Conservation (phyloP, 192 early-diverging fungal genomes). For the Rhizoclosmatium sp. region DNA sequence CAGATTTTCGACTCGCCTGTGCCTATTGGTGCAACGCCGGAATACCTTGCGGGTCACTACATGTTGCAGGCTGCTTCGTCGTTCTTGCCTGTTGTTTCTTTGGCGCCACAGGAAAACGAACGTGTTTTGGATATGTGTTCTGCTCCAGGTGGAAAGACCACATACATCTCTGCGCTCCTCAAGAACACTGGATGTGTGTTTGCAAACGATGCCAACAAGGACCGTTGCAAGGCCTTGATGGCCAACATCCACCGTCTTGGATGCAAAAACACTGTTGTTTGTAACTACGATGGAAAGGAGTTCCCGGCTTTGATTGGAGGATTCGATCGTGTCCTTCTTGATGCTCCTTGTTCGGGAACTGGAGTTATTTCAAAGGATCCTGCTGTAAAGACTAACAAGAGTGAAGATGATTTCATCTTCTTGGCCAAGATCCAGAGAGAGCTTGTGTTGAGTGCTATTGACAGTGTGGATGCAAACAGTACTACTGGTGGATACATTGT, state of each 20-base stretch:
- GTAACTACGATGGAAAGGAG: conserved; percentile 97
- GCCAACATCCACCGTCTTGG: conserved; percentile 93
- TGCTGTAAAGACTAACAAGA: conserved; percentile 93
- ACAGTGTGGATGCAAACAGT: conserved; percentile 93
- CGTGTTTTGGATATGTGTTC: conserved; percentile 95
- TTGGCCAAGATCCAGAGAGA: conserved; percentile 96
- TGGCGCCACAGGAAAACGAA: conserved; percentile 95
- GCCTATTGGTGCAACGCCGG: conserved; percentile 96
- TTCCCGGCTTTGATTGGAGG: conserved; percentile 97
- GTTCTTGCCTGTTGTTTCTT: conserved; percentile 95
- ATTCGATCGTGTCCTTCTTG: conserved; percentile 95
- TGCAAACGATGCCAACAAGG: conserved; percentile 96
- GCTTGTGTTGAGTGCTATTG: conserved; percentile 95
- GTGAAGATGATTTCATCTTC: conserved; percentile 89
- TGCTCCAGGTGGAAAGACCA: conserved; percentile 98
- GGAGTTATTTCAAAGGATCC: conserved; percentile 99
- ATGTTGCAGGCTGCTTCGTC: conserved; percentile 99
- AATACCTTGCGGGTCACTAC: conserved; percentile 98
- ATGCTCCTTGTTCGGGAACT: conserved; percentile 98
- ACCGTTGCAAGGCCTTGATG: conserved; percentile 88
- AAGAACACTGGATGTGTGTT: conserved; percentile 98
- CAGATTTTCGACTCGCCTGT: conserved; percentile 95
- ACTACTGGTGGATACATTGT: conserved; percentile 96
- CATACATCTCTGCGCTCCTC: conserved; percentile 89
- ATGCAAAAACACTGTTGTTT: conserved; percentile 86